These are phyloP conservation scores for Naganishia vaughanmartiniae DNA, from an alignment of 768 basidiomycete genomes.

Conservation along the genomic window DNA sequence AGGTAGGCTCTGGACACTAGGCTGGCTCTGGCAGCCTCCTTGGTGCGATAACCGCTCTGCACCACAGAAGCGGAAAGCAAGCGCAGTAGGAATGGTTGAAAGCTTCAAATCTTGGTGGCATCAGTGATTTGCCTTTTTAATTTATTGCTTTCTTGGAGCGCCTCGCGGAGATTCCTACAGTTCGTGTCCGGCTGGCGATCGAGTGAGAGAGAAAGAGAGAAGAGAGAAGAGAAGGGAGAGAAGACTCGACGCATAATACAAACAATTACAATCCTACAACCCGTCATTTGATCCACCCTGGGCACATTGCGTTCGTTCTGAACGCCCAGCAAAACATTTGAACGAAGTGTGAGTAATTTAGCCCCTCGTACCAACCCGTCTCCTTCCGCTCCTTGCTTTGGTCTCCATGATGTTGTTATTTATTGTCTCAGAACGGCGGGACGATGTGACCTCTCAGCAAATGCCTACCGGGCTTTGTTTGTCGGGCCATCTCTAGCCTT, in stretches of 20 bases:
- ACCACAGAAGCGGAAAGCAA: background rate
- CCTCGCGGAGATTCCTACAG: too few species aligned
- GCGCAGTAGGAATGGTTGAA: background rate
- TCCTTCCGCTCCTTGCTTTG: background rate
- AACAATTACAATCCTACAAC: too few species aligned
- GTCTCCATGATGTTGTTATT: slow-evolving; percentile 34
- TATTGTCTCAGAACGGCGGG: slow-evolving; percentile 36
- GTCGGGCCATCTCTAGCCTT: slow-evolving; percentile 6
- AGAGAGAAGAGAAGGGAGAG: too few species aligned
- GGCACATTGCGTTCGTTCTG: background rate
- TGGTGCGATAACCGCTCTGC: too few species aligned
- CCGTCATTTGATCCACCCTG: background rate
- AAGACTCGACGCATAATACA: too few species aligned
- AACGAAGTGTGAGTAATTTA: background rate
- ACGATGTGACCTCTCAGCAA: slow-evolving; percentile 1
- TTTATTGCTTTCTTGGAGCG: background rate
- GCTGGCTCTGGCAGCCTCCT: background rate
- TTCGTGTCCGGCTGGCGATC: too few species aligned
- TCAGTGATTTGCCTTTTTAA: background rate
- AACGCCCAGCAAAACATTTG: too few species aligned
- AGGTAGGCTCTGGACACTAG: background rate
- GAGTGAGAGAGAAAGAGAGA: too few species aligned
- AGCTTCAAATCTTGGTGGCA: background rate
- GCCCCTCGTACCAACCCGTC: background rate
- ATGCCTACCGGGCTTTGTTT: slow-evolving; percentile 3